phyloP scores from a whole-genome alignment of 768 basidiomycete genomes.

The Boletus subparvulus region DNA sequence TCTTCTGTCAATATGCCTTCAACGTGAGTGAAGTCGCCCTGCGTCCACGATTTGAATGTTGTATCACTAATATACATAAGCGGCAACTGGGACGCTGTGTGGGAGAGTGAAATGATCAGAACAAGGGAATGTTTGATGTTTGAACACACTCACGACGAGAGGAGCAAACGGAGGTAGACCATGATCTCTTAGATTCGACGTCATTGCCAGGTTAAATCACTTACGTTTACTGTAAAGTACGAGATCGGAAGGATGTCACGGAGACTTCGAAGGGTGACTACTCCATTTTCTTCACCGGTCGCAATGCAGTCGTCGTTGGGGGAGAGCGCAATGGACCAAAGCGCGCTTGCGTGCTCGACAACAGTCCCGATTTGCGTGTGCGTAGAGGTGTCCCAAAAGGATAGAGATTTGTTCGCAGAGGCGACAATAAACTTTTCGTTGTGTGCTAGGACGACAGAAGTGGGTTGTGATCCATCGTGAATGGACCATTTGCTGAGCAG shows the following conservation, averaged over 20 bases:
- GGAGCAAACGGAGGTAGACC: not conserved
- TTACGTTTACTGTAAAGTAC: not conserved
- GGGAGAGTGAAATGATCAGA: not conserved
- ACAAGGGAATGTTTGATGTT: not conserved
- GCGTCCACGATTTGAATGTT: not conserved
- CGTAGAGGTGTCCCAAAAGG: constrained; percentile 3
- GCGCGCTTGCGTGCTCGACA: not conserved
- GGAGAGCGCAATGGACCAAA: not conserved
- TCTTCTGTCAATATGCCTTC: constrained; percentile 4
- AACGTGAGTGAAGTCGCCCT: not conserved
- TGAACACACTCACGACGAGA: not conserved
- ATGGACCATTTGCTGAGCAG: not conserved
- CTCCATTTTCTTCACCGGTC: not conserved
- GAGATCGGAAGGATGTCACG: not conserved
- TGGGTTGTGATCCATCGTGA: not conserved
- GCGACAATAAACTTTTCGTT: not conserved
- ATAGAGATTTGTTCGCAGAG: not conserved
- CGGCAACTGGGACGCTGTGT: not conserved
- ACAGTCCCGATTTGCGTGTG: not conserved
- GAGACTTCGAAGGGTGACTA: not conserved
- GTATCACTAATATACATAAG: not conserved
- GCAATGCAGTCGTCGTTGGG: constrained; percentile 1
- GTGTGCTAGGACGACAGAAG: not conserved
- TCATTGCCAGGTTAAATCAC: not conserved
- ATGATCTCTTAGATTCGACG: not conserved